These are phyloP conservation scores for Moesziomyces globuligerus DNA, from an alignment of 1,284 basidiomycete species.

Conservation along the genomic window DNA sequence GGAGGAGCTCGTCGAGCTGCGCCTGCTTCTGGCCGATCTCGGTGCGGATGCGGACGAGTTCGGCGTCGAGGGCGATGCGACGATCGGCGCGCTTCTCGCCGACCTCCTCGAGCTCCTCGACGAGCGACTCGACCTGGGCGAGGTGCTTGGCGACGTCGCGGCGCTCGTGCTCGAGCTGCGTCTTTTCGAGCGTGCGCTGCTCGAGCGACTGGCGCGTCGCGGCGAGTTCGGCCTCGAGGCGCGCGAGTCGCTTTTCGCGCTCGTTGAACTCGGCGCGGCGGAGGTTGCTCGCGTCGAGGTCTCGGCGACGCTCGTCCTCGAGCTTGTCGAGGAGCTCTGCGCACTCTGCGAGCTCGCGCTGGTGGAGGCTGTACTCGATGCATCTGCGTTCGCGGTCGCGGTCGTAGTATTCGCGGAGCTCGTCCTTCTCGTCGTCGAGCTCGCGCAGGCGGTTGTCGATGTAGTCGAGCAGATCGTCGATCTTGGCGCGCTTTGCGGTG, in stretches of 20 bases:
- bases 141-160: conserved; percentile 70
- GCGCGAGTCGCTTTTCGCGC: conserved; percentile 78
- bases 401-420: conserved; percentile 93
- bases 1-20: conserved; percentile 70
- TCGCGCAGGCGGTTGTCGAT: conserved; percentile 90
- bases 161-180: conserved; percentile 79
- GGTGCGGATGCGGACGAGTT: conserved; percentile 70
- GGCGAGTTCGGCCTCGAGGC: conserved; percentile 78
- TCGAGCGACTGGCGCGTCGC: conserved; percentile 78
- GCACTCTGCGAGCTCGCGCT: conserved; percentile 89
- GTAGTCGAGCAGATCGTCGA: conserved; percentile 86
- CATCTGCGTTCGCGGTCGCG: conserved; percentile 94
- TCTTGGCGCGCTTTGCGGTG: conserved; percentile 90
- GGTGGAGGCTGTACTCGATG: conserved; percentile 93
- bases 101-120: conserved; percentile 78
- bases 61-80: conserved; percentile 71
- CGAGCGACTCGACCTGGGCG: conserved; percentile 80
- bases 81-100: conserved; percentile 66
- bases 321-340: conserved; percentile 81
- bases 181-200: conserved; percentile 76
- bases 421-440: conserved; percentile 96
- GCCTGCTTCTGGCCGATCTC: conserved; percentile 39
- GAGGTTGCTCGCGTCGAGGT: conserved; percentile 83
- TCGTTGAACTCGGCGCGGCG: conserved; percentile 82
- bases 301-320: conserved; percentile 75